phyloP scores from a whole-genome alignment of 208 protist species.

The Herpetomonas samuelpessoai region DNA sequence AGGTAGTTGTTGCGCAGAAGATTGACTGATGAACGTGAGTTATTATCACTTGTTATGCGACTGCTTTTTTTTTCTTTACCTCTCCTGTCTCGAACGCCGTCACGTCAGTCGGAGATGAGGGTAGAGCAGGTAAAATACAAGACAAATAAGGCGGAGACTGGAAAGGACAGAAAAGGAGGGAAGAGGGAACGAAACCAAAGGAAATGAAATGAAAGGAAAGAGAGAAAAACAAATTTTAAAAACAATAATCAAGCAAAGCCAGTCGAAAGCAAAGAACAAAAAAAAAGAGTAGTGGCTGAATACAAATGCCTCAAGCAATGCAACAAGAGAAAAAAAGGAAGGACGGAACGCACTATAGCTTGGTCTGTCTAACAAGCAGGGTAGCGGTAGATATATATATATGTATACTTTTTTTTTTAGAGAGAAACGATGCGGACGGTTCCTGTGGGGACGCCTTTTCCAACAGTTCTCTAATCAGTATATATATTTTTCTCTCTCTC shows the following conservation, averaged over 20 bases:
- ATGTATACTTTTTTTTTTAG: conserved; percentile 12
- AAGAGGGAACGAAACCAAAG: conserved; percentile 3
- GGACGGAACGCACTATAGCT: no score
- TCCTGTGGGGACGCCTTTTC: neutral
- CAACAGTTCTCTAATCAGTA: neutral
- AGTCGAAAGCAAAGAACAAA: neutral
- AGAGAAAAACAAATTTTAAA: no score
- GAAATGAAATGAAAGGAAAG: conserved; percentile 1
- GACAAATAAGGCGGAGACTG: neutral
- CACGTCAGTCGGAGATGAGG: neutral
- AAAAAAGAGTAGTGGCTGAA: conserved; percentile 4
- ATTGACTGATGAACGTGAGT: no score
- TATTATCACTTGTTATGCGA: no score
- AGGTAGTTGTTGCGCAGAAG: no score
- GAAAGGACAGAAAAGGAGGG: neutral
- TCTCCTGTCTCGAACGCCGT: neutral
- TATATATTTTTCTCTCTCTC: neutral
- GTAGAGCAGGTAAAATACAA: neutral
- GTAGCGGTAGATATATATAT: conserved; percentile 27
- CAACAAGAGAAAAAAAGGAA: no score
- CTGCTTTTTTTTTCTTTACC: conserved; percentile 4
- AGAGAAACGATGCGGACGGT: neutral
- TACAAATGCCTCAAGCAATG: no score
- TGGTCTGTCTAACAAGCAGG: conserved; percentile 2
- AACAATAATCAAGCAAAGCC: neutral